Base-by-base conservation (phyloP, 805 yeast species). In the Candida vaughaniae region DNA sequence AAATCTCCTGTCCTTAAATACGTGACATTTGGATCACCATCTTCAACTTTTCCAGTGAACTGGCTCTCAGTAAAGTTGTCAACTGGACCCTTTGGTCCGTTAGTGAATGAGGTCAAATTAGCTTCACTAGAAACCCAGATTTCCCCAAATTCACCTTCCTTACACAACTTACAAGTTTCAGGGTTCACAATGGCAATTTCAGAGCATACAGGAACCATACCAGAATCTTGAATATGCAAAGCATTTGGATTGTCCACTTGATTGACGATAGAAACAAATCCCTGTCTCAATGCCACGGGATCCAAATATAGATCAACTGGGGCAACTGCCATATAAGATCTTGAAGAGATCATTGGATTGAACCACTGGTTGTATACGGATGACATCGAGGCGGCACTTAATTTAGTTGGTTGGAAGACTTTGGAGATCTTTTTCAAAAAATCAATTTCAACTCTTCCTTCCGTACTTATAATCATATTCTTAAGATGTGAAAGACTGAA, bases 91-190 rank as follows among this genome's bases (percentile, higher is more conserved):
- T 69, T 67, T 0, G 73, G 73, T 3, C 79, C 79, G 35, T 75
- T 69, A 26, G 78, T 75, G 55, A 79, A 82, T 5, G 78, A 76
- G 9, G 69, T 58, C 19, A 80, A 82, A 48, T 84, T 89, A 1
- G 91, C 95, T 46, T 88, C 95, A 1, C 95, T 85, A 45, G 85
- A 78, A 2, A 91, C 95, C 98, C 98, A 93, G 26, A 93, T 88
- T 62, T 93, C 99, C 22, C 99, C 99, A 58, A 78, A 80, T 58
- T 93, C 99, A 6, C 98, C 97, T 35, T 81, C 82, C 40, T 75
- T 78, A 55, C 99, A 91, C 9, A 89, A 66, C 36, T 69, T 66
- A 30, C 75, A 60, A 0, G 97, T 91, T 55, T 93, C 97, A 1
- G 99, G 99, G 47, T 93, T 93, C 3, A 93, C 97, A 42, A 93